These are phyloP conservation scores for Symbiotaphrina buchneri DNA, from an alignment of 495 filamentous ascomycete species.

Conservation along the genomic window DNA sequence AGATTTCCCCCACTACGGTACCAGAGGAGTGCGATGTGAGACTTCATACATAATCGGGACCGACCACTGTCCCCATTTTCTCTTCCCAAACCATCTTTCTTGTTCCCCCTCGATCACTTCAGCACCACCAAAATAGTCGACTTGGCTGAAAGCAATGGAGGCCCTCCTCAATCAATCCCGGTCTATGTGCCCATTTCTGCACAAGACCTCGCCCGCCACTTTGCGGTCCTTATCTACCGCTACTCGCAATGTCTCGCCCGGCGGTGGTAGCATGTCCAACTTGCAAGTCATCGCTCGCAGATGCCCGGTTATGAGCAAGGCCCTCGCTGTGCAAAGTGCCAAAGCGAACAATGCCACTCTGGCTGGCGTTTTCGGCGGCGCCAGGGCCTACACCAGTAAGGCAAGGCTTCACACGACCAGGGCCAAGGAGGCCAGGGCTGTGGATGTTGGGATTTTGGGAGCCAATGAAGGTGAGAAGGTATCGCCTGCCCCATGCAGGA, in stretches of 20 bases:
- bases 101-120: too few relatives aligned
- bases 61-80: too few relatives aligned
- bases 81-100: too few relatives aligned
- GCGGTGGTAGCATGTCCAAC: slow-evolving; percentile 89
- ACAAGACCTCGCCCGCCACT: slow-evolving; percentile 73
- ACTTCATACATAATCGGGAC: too few relatives aligned
- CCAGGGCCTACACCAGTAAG: slow-evolving; percentile 25
- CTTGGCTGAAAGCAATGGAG: too few relatives aligned
- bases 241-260: slow-evolving; percentile 39
- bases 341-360: slow-evolving; percentile 23
- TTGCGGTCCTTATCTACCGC: slow-evolving; percentile 78
- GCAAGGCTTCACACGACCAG: slow-evolving; percentile 65
- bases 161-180: slow-evolving; percentile 81
- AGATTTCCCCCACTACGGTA: too few relatives aligned
- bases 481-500: too few relatives aligned
- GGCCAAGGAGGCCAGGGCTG: slow-evolving; percentile 43
- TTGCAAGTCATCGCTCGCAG: slow-evolving; percentile 83
- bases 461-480: slow-evolving; percentile 25
- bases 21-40: too few relatives aligned
- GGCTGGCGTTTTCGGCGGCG: slow-evolving; percentile 16
- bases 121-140: too few relatives aligned
- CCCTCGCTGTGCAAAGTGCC: slow-evolving; percentile 70
- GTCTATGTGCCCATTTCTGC: slow-evolving; percentile 90
- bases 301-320: slow-evolving; percentile 98
- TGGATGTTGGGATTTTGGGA: slow-evolving; percentile 38